Percentiles rank a stretch among this genome's conserved stretches.
Evolutionary conservation across 352 stramenopile genomes (phyloP).

Genomic region (Globisporangium barbulae): DNA sequence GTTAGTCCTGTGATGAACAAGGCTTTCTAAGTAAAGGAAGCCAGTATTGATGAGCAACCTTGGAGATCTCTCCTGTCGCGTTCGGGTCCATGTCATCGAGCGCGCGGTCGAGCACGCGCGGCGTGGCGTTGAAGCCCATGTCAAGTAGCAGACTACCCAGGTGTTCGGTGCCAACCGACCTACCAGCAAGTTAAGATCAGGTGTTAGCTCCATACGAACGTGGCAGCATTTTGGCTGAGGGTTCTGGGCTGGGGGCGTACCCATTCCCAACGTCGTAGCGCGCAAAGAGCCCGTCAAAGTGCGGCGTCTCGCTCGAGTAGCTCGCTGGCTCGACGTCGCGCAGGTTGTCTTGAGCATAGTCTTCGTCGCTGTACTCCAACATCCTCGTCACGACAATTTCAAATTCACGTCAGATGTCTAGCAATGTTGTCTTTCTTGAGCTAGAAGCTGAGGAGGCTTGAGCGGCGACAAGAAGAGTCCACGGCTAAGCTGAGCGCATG

Average conservation of each 20-base stretch:
- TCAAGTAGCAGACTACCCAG: slow-evolving; percentile 56
- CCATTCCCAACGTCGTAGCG: slow-evolving; percentile 43
- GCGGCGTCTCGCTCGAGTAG: slow-evolving; percentile 50
- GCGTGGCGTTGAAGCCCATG: slow-evolving; percentile 64
- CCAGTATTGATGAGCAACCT: slow-evolving; percentile 13
- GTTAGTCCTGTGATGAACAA: background rate
- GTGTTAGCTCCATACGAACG: background rate
- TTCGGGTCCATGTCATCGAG: slow-evolving; percentile 73
- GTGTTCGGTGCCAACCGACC: slow-evolving; percentile 55
- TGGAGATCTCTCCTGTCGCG: slow-evolving; percentile 61
- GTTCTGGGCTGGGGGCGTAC: slow-evolving; percentile 13
- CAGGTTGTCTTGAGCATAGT: slow-evolving; percentile 12
- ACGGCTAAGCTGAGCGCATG: background rate
- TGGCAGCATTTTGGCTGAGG: background rate
- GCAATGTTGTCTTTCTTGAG: background rate
- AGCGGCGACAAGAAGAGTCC: background rate
- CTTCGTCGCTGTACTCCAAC: slow-evolving; percentile 26
- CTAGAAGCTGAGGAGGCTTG: background rate
- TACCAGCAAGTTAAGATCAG: slow-evolving; percentile 5
- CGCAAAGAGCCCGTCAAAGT: slow-evolving; percentile 57
- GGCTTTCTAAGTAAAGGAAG: background rate
- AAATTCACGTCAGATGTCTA: background rate
- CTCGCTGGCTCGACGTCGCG: slow-evolving; percentile 23
- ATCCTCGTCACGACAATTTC: slow-evolving; percentile 13
- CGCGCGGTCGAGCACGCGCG: slow-evolving; percentile 45